Evolutionary conservation across 176 grass and related monocot genomes (phyloP).

Genomic region (Aegilops speltoides): DNA sequence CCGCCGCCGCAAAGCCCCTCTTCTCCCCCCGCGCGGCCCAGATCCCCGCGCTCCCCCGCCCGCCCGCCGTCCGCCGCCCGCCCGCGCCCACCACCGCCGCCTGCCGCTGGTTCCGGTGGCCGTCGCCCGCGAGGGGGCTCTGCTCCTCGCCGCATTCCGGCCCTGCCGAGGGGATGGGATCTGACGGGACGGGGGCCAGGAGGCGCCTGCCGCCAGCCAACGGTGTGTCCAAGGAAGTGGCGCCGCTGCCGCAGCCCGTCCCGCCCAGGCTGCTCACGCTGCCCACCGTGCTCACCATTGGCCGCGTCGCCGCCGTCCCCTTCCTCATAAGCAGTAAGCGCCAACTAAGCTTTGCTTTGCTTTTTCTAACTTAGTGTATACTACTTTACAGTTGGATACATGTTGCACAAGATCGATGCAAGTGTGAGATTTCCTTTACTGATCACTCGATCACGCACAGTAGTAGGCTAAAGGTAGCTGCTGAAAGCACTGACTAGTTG

Average conservation of each 20-base stretch:
- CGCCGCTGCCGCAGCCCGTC: not conserved
- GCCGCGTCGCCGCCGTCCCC: slow-evolving; percentile 86
- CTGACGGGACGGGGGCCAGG: slow-evolving; percentile 32
- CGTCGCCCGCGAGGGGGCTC: slow-evolving; percentile 39
- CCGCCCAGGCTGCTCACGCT: slow-evolving; percentile 68
- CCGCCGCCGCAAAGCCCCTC: slow-evolving; percentile 45
- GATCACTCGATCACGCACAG: not conserved
- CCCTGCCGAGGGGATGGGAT: slow-evolving; percentile 49
- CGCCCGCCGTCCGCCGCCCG: not conserved
- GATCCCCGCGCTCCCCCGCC: slow-evolving; percentile 2
- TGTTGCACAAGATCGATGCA: not conserved
- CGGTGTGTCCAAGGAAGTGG: slow-evolving; percentile 35
- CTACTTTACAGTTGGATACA: not conserved
- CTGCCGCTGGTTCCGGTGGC: slow-evolving; percentile 41
- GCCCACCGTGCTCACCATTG: slow-evolving; percentile 88
- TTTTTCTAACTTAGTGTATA: not conserved
- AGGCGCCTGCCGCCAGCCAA: slow-evolving; percentile 36
- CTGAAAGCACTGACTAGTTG: not conserved
- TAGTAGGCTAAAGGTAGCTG: not conserved
- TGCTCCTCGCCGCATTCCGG: slow-evolving; percentile 44
- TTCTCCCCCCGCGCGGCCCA: slow-evolving; percentile 40
- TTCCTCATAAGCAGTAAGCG: slow-evolving; percentile 83
- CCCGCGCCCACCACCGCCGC: slow-evolving; percentile 13
- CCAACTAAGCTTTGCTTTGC: not conserved
- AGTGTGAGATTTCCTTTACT: not conserved